Evolutionary conservation across 78 protist genomes (phyloP), one percentile per base, ranked within the genome.

Genomic region (Capsaspora owczarzaki): DNA sequence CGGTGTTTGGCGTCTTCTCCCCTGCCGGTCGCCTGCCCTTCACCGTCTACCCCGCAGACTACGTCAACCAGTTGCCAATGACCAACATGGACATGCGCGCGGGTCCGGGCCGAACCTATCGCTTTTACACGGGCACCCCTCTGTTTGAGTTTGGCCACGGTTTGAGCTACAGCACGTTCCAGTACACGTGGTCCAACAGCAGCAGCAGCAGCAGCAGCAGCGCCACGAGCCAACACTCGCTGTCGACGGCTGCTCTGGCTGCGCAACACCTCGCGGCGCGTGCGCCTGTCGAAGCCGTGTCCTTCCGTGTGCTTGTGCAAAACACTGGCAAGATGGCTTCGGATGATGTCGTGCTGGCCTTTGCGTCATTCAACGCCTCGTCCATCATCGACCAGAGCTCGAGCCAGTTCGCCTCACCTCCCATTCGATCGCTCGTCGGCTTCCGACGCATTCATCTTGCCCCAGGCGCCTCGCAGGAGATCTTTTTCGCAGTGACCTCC

Each of bases 11-110:
- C 71, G 71, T 16, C 16, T 16, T 2, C 4, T 10, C 40, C 10
- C 42, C 42, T 2, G 33, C 35, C 71, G 71, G 71, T 2, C 47
- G 47, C 16, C 47, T 68, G 35, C 74, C 74, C 20, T 68, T 27
- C 77, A 80, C 84, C 19, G n/a, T 68, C 71, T 82, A 82, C 80
- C 80, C 79, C 5, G 61, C 72, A 4, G 3, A 3, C 25, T 74
- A 61, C 23, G 63, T 51, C 25, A 33, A 44, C 71, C 23, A 29
- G 49, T 1, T 72, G 31, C 6, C 16, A 37, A 47, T 76, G 71
- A 0, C 42, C 68, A 42, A 68, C 71, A 74, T 69, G 78, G 22
- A n/a, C 47, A 47, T 41, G 75, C 75, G 74, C 42, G 63, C 81
- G 29, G 40, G 38, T 35, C 66, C 72, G 0, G 86, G 86, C 5